Base-by-base conservation (phyloP, 208 protist species). In the Leishmania turanica region DNA sequence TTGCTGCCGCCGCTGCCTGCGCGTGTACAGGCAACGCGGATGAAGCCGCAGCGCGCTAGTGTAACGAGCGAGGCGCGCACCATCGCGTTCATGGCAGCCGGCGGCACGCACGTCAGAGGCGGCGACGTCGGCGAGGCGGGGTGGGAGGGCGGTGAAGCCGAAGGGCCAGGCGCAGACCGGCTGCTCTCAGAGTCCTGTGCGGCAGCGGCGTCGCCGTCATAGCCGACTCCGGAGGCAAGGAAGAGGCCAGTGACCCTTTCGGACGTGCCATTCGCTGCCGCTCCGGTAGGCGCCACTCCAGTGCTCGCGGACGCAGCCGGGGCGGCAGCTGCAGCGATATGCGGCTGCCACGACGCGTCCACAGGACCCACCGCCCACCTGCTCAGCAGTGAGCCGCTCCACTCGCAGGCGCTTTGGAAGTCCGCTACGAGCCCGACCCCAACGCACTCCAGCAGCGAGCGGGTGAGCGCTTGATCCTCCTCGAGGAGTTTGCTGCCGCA, bases 381-480 rank as follows among this genome's bases (percentile, higher is more conserved):
- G 69, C 82, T 84, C 60, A 95, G 80, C 84, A 97, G 69, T 72
- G 88, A 81, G 42, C 65, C 62, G 9, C 78, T 72, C 95, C 93
- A 98, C 54, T 27, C 37, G 5, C 73, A 58, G 19, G 92, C 88
- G 56, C 91, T 87, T 7, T 62, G 66, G 11, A 65, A 72, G 54
- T 83, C 91, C 13, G 77, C 70, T 27, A 97, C 90, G 21, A 97
- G 74, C 0, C 94, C 91, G 37, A 91, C 90, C 17, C 89, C 88
- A 64, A 98, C 83, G 56, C 92, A 97, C 87, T 98, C 95, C 45
- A 97, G 78, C 56, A 98, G 60, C 51, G 87, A 83, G 27, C 87
- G 90, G 58, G 87, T 81, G 60, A 96, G 83, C 31, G 65, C 71
- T 60, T 81, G 78, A 15, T 80, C 66, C 1, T 93, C 90, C 42